Conservation (phyloP, 768 basidiomycete genomes). For the Suillus cothurnatus region DNA sequence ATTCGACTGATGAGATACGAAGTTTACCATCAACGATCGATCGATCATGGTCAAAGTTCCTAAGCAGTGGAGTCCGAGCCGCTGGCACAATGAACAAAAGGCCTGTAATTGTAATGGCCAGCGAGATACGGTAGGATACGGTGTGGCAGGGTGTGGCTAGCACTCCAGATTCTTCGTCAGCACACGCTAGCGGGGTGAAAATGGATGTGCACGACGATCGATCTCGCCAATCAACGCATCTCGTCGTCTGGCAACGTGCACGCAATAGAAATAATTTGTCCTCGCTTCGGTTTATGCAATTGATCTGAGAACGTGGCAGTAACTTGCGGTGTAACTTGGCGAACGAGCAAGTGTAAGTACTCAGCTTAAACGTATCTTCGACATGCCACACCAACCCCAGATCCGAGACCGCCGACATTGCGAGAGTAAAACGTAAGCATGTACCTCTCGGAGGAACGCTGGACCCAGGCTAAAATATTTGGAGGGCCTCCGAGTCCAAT, state of each 20-base stretch:
- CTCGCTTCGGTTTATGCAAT: neutral
- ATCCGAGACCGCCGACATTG: neutral
- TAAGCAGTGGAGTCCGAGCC: neutral
- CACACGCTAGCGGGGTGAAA: neutral
- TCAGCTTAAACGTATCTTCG: neutral
- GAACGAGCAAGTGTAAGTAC: neutral
- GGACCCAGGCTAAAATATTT: neutral
- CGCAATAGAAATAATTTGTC: neutral
- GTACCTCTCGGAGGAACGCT: neutral
- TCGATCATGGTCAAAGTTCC: neutral
- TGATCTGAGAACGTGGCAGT: neutral
- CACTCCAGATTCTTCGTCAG: neutral
- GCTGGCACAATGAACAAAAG: neutral
- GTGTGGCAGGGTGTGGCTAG: neutral
- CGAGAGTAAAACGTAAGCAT: neutral
- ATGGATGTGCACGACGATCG: neutral
- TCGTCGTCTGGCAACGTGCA: neutral
- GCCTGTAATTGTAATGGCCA: neutral
- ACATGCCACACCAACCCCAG: neutral
- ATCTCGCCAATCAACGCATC: neutral
- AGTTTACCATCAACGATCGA: neutral
- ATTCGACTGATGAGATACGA: neutral
- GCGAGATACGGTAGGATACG: neutral
- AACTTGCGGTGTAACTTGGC: neutral
- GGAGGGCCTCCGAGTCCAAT: neutral